Conservation (phyloP, 345 rosid species). For the Linum usitatissimum region DNA sequence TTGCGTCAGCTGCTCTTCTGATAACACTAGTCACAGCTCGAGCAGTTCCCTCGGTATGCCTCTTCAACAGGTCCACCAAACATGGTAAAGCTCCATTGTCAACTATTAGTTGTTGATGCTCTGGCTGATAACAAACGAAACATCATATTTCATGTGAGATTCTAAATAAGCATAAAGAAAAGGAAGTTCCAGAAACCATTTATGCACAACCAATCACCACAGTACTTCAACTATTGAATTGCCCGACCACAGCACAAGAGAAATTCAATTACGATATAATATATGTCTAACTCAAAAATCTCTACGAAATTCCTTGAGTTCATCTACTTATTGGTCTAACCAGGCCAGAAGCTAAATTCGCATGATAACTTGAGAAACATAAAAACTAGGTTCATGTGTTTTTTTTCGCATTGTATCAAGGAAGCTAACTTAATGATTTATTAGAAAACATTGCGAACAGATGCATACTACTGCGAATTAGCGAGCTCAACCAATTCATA, state of each 20-base stretch:
- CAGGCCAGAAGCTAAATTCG: neutral
- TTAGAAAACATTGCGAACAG: neutral
- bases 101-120: conserved; percentile 91
- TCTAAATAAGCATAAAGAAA: neutral
- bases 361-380: neutral
- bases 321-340: neutral
- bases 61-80: conserved; percentile 73
- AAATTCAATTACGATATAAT: no score
- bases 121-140: conserved; percentile 49
- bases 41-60: conserved; percentile 51
- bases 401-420: no score
- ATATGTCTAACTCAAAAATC: neutral
- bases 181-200: neutral
- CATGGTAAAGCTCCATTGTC: conserved; percentile 78
- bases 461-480: neutral
- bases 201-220: neutral
- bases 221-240: neutral
- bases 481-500: neutral
- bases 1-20: conserved; percentile 97
- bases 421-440: neutral
- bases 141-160: neutral
- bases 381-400: conserved; percentile 8
- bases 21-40: conserved; percentile 81
- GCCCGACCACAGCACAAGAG: neutral
- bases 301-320: neutral